phyloP scores from a whole-genome alignment of 306 rosid species.

The peach (Prunus persica) region Prunus_persica_NCBIv2 NC_034010.1:24037501-24038000 shows the following conservation, averaged over 20 bases:
- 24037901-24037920: constrained; percentile 69
- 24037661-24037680: constrained; percentile 40
- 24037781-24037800: constrained; percentile 38
- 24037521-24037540: constrained; percentile 22
- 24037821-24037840: constrained; percentile 76
- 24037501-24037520: constrained; percentile 13
- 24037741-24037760: constrained; percentile 8
- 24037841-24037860: constrained; percentile 89
- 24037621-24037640: neutral
- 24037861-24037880: constrained; percentile 79
- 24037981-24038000: constrained; percentile 20
- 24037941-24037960: constrained; percentile 44
- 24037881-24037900: constrained; percentile 91
- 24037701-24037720: constrained; percentile 37
- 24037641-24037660: constrained; percentile 27
- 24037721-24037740: constrained; percentile 28
- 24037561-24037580: constrained; percentile 26
- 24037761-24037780: constrained; percentile 19
- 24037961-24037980: constrained; percentile 25
- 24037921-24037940: constrained; percentile 72
- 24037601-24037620: constrained; percentile 31
- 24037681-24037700: constrained; percentile 14
- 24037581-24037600: constrained; percentile 36
- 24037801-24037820: constrained; percentile 68
- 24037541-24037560: constrained; percentile 33